Base-by-base conservation (phyloP, 1,139 yeast genomes). In the Nematodospora anomalae region DNA sequence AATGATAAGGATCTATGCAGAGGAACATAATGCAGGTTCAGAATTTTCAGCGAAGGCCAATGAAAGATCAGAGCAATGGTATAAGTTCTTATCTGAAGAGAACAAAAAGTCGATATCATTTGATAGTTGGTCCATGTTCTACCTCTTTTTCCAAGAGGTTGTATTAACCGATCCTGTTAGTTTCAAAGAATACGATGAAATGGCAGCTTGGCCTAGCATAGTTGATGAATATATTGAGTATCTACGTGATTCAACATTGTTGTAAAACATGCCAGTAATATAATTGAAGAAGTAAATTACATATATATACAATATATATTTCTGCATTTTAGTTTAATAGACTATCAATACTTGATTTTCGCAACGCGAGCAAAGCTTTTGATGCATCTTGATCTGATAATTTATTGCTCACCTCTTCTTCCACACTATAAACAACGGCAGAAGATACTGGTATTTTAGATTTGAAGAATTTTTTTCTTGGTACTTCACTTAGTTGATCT, bases 171-270 rank as follows among this genome's bases (percentile, higher is more conserved):
- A 83, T 47, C 79, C 84, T 0, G 53, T 57, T 1, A 37, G 40
- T 3, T 64, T 84, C 12, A 56, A 60, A 8, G 65, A 60, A 3
- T 89, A 88, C 57, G 90, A 84, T 50, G 94, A 83, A 46, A 71
- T 75, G 55, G 89, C 84, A 30, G 85, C 97, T 1, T 90, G 97
- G 97, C 98, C 97, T 5, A 79, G 87, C 40, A 68, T 86, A 11
- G 78, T 90, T 48, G 98, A 90, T 54, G 90, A 82, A 43, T 92
- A 76, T 55, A 83, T 87, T 18, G 95, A 85, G 47, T 72, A 72
- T 53, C 56, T 77, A 42, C 62, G 60, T 16, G 76, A 67, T 25
- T 52, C 53, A 28, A 51, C 48, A 14, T 46, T 63, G 23, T 33
- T 55, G 30, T 16, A 22, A 20, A 22, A 12, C 26, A 18, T 24